A percentile compares a stretch with the other conserved stretches of the same genome.
Conservation (phyloP, 441 rosid species). For the Eruca vesicaria region DNA sequence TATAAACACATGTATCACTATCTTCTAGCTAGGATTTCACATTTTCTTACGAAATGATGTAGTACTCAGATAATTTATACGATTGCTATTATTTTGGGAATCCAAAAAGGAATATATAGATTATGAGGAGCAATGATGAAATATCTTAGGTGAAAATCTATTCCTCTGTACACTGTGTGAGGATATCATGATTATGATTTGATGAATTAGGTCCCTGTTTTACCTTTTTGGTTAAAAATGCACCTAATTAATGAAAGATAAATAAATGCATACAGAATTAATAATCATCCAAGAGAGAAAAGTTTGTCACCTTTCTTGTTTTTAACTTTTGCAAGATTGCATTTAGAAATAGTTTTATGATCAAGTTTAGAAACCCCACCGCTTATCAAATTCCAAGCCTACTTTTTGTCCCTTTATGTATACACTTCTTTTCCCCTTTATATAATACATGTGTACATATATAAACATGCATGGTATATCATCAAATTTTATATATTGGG, state of each 20-base stretch:
- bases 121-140: slow-evolving; percentile 71
- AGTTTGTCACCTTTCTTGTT: slow-evolving; percentile 49
- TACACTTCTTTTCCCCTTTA: neutral
- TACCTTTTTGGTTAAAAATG: slow-evolving; percentile 53
- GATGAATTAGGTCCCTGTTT: slow-evolving; percentile 54
- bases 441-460: neutral
- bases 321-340: slow-evolving; percentile 36
- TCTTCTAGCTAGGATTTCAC: slow-evolving; percentile 29
- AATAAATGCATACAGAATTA: neutral
- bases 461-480: slow-evolving; percentile 15
- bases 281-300: slow-evolving; percentile 34
- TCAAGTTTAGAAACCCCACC: slow-evolving; percentile 39
- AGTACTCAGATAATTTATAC: slow-evolving; percentile 10
- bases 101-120: slow-evolving; percentile 35
- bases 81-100: slow-evolving; percentile 33
- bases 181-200: slow-evolving; percentile 68
- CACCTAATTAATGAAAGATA: neutral
- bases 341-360: slow-evolving; percentile 30
- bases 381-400: slow-evolving; percentile 55
- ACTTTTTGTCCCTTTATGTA: neutral
- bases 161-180: slow-evolving; percentile 54
- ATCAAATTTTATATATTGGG: too few relatives aligned
- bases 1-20: slow-evolving; percentile 32
- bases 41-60: slow-evolving; percentile 21
- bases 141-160: slow-evolving; percentile 84